Base-by-base conservation (phyloP, 345 rosid genomes). In the Ceriops tagal region DNA sequence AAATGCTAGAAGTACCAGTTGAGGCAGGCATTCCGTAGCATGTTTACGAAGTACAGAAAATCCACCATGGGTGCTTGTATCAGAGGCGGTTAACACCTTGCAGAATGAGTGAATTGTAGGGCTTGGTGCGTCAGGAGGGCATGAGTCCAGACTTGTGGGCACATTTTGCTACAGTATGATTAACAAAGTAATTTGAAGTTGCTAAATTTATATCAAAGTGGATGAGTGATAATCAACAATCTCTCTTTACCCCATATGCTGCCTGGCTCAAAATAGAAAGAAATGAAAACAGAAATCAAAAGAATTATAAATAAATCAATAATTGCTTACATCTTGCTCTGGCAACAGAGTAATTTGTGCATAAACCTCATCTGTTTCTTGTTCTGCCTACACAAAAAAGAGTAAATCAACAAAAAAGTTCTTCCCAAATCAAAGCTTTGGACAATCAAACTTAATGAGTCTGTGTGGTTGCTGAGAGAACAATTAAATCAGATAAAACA, bases 41-140 rank as follows among this genome's bases (percentile, higher is more conserved):
- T 93, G 98, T 64, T 87, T 91, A 67, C 96, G 83, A 20, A 93
- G 84, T 74, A 93, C 92, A 69, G 97, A 93, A 79, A 93, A 91
- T 7, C 98, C 98, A 4, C 98, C 98, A 46, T 93, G 98, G 58
- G 98, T 93, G 83, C 98, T 93, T 26, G 98, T 93, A 71, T 93
- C 98, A 15, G 98, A 93, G 1, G 96, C 98, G 0, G 98, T 93
- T 65, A 93, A 81, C 65, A 89, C 92, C 80, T 93, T 93, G 82
- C 88, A 81, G 78, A 93, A 93, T 6, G 92, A 86, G 80, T 86
- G 85, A 72, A 91, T 83, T 22, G 83, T 73, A 15, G 91, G 85
- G 63, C 79, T 83, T 57, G 84, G 78, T 0, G 69, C 61, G 66
- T 89, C 89, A 0, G 83, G 65, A 52, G 78, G 75, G 73, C 72